Base-by-base conservation (phyloP, 345 rosid genomes). In the Syzygium oleosum region DNA sequence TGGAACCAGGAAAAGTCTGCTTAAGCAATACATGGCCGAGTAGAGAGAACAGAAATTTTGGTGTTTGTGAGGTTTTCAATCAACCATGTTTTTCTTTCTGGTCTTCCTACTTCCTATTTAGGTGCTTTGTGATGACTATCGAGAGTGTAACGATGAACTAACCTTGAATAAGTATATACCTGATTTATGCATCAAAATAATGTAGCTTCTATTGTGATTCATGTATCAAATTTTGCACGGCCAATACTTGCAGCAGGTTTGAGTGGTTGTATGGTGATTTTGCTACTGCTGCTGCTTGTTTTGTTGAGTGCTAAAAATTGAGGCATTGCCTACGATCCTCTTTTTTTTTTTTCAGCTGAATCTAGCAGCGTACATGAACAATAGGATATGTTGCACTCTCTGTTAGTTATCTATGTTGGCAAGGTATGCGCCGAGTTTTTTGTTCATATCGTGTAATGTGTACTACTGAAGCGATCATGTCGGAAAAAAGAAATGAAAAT, bases 1-100 rank as follows among this genome's bases (percentile, higher is more conserved):
- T 94, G 90, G 97, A 90, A 83, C 87, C 84, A 7, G 27, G 84
- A 88, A 54, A 73, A 43, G 51, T 58, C 86, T 17, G 85, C 88
- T 51, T 87, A 58, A 61, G 27, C 12, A 22, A 56, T 9, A 56
- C n/a, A 55, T 9, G 61, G 61, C n/a, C 6, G 12, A 56, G 0
- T 56, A 9, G 61, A 56, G 1, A 9, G 1, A 56, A 53, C 61
- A 1, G 12, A 12, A 9, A 22, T 9, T 55, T 56, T 56, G 61
- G n/a, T 4, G 27, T 23, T 9, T 0, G 27, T 9, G 0, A 4
- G 61, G 61, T 56, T 23, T 56, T 22, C 61, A 56, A 8, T 56
- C 27, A 56, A 56, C 13, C 25, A 17, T 51, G 21, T 15, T 53
- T 53, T 15, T 53, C 55, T 53, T 51, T 51, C 15, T 12, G 15